These are phyloP conservation scores for Apiotrichum mycotoxinovorans DNA, from an alignment of 1,284 basidiomycete species.

Conservation along the genomic window DNA sequence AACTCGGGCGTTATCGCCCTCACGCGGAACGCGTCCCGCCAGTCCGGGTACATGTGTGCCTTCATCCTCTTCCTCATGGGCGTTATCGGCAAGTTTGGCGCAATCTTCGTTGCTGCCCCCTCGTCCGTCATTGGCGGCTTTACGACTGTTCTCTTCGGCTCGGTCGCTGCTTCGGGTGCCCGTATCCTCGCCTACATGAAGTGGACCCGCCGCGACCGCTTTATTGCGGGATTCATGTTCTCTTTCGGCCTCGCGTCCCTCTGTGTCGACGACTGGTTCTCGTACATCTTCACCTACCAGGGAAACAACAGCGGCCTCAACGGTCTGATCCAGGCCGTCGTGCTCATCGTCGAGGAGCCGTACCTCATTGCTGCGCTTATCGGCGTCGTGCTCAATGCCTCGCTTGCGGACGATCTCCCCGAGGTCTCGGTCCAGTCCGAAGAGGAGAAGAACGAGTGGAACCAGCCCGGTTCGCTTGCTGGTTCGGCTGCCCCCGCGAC, in stretches of 20 bases:
- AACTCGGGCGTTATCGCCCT: constrained; percentile 39
- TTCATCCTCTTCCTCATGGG: constrained; percentile 35
- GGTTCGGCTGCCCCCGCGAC: too few species aligned
- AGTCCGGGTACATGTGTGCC: constrained; percentile 36
- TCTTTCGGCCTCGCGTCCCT: constrained; percentile 69
- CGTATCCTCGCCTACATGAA: constrained; percentile 65
- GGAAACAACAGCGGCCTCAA: constrained; percentile 62
- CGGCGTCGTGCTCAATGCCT: constrained; percentile 31
- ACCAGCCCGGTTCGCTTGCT: constrained; percentile 3
- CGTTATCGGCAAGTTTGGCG: constrained; percentile 33
- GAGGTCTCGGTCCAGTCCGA: neutral
- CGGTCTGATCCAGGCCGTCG: constrained; percentile 72
- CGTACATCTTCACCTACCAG: constrained; percentile 40
- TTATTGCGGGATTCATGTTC: constrained; percentile 67
- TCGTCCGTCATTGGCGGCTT: constrained; percentile 28
- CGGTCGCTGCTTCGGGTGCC: constrained; percentile 59
- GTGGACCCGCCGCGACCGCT: constrained; percentile 71
- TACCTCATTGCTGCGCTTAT: constrained; percentile 38
- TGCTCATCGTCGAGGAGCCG: constrained; percentile 71
- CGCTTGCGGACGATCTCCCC: constrained; percentile 17
- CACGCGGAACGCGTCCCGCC: constrained; percentile 34
- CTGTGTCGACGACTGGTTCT: constrained; percentile 45
- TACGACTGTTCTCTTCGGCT: constrained; percentile 46
- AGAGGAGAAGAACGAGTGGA: constrained; percentile 8
- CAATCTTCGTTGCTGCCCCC: constrained; percentile 34